Percentiles rank a stretch among this genome's conserved stretches.
Conservation (phyloP, 257 asterid genomes). For the Orobanche coerulescens region DNA sequence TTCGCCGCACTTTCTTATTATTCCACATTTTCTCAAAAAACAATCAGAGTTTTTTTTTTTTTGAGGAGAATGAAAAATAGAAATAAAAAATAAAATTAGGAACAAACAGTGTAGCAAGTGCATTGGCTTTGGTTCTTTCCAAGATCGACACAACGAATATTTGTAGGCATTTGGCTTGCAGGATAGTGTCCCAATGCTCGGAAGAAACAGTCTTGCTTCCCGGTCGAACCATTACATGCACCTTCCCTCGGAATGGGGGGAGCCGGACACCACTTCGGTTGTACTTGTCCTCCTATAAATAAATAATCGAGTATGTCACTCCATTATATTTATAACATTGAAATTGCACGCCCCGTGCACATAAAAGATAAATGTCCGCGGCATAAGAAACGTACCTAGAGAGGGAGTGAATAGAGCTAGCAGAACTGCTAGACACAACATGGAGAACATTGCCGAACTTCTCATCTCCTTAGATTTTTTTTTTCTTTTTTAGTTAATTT, state of each 20-base stretch:
- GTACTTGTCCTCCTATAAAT: not conserved
- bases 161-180: not conserved
- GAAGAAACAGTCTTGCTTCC: not conserved
- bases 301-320: not conserved
- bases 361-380: too few species aligned
- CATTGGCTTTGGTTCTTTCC: constrained; percentile 14
- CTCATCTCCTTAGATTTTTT: not conserved
- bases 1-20: too few species aligned
- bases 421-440: constrained; percentile 2
- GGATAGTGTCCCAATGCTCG: not conserved
- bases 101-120: constrained; percentile 8
- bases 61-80: not conserved
- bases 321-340: not conserved
- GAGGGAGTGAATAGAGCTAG: not conserved
- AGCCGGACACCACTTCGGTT: constrained; percentile 15
- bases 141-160: constrained; percentile 18
- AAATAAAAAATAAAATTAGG: not conserved
- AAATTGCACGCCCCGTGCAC: too few species aligned
- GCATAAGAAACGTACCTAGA: too few species aligned
- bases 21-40: too few species aligned
- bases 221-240: constrained; percentile 12
- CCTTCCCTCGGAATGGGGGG: constrained; percentile 10
- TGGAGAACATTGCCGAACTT: not conserved
- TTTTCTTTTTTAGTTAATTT: not conserved
- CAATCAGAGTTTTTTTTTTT: too few species aligned